Conservation (phyloP, 1,139 yeast species). For the Torulaspora pretoriensis region DNA sequence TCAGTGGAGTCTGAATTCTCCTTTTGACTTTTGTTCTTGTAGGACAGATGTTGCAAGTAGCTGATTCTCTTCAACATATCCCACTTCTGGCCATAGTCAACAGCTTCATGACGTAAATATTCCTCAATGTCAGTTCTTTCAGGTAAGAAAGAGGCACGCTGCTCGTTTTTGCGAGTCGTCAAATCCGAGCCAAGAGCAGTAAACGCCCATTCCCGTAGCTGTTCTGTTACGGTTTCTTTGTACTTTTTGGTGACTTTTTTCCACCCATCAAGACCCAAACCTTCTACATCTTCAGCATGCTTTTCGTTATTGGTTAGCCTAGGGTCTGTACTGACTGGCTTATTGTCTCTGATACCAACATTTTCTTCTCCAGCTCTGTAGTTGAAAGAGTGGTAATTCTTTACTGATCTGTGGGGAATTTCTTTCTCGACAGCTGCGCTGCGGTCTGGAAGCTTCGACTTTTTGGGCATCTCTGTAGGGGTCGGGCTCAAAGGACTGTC, state of each 20-base stretch:
- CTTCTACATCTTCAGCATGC: conserved; percentile 71
- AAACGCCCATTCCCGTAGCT: conserved; percentile 53
- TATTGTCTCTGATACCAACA: conserved; percentile 76
- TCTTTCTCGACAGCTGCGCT: conserved; percentile 1
- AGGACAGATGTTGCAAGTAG: conserved; percentile 61
- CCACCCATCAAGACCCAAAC: conserved; percentile 66
- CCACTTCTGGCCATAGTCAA: conserved; percentile 44
- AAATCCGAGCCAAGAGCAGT: conserved; percentile 39
- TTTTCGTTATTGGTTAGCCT: conserved; percentile 63
- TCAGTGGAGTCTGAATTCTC: not conserved
- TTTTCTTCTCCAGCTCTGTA: conserved; percentile 87
- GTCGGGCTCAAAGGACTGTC: conserved; percentile 16
- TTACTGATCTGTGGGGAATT: not conserved
- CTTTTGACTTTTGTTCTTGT: conserved; percentile 37
- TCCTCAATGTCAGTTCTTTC: conserved; percentile 51
- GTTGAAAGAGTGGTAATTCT: conserved; percentile 63
- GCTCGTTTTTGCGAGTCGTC: conserved; percentile 34
- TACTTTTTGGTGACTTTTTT: conserved; percentile 44
- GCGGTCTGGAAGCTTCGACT: conserved; percentile 30
- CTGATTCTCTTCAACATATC: conserved; percentile 62
- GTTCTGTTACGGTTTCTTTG: conserved; percentile 50
- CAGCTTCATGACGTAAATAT: conserved; percentile 48
- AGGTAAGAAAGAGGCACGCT: conserved; percentile 46
- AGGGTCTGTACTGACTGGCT: conserved; percentile 74
- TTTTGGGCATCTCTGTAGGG: not conserved